Percentiles rank a stretch among this genome's conserved stretches.
phyloP scores from a whole-genome alignment of 768 basidiomycete genomes.

The Nidula microcarpa region DNA sequence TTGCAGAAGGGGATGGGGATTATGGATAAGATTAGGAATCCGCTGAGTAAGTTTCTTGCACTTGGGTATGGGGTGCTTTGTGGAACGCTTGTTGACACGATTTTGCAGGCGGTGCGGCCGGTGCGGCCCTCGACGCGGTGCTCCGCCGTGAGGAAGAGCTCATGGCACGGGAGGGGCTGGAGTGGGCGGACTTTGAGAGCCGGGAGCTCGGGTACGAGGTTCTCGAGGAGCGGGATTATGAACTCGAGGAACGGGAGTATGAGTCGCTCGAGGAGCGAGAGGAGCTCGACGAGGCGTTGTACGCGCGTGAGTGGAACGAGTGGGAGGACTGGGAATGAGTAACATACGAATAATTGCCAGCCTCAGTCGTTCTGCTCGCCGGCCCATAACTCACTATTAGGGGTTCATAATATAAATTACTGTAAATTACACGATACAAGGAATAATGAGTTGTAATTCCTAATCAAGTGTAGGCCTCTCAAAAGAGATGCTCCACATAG shows the following conservation, averaged over 20 bases:
- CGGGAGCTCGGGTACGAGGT: background rate
- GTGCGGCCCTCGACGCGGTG: background rate
- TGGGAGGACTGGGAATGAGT: background rate
- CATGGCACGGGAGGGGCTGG: no score
- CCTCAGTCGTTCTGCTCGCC: no score
- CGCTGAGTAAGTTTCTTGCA: background rate
- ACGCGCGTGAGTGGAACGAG: background rate
- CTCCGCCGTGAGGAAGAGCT: background rate
- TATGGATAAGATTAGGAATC: constrained; percentile 1
- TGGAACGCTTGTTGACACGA: background rate
- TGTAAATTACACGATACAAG: no score
- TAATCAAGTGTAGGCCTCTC: no score
- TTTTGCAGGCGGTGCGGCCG: background rate
- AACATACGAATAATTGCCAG: no score
- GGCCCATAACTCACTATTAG: no score
- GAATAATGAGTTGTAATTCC: no score
- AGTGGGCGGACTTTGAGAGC: background rate
- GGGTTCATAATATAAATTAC: no score
- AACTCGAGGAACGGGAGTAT: no score
- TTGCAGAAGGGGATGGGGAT: constrained; percentile 3
- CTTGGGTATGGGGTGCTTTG: background rate
- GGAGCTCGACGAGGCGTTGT: background rate
- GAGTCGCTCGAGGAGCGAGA: background rate
- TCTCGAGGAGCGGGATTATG: background rate
- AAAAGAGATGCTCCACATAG: no score